Evolutionary conservation across 1,139 yeast species (phyloP), one percentile per base, ranked within the genome.

Genomic region (Magnusiomyces magnusii): DNA sequence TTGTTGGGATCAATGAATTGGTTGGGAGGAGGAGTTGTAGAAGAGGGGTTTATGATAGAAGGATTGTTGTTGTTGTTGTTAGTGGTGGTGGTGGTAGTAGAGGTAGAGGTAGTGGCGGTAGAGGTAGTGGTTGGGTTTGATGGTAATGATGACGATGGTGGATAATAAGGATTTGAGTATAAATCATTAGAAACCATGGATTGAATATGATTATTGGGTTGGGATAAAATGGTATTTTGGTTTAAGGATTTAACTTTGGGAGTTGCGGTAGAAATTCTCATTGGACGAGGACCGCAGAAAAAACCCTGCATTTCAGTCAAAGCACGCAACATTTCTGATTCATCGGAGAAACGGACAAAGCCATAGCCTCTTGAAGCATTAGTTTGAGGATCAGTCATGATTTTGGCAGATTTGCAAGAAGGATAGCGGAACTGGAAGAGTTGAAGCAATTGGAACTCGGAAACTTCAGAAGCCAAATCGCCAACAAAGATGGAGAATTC

Each of bases 351-450:
- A 62, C 96, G 80, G n/a, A 91, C 93, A 73, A 92, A 91, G 0
- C 97, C 98, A 73, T 88, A 90, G 49, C 97, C 95, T 66, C 93
- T 83, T 1, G 96, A 86, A 25, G 80, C 77, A 21, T 87, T 87
- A 1, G 95, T 83, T 25, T 80, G 77, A 2, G 90, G 85, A 70
- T 92, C 97, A 2, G 84, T 76, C 93, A 91, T 90, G 60, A 92
- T 88, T 68, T 91, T 85, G 27, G 88, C 96, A 54, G 92, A 90
- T 66, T 87, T 85, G 57, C 92, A 85, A 44, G 92, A 84, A 7
- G 86, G 83, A 71, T 81, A 91, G 61, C 82, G 80, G 21, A 82
- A 75, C 68, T 86, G 90, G 73, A 92, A 91, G 52, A 82, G 75
- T 51, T 86, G 85, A 61, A 83, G 79, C 41, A 91, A 76, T 60